Evolutionary conservation across 2,329 filamentous ascomycete species (phyloP), one percentile per base, ranked within the genome.

Genomic region (Calonectria hawksworthii): DNA sequence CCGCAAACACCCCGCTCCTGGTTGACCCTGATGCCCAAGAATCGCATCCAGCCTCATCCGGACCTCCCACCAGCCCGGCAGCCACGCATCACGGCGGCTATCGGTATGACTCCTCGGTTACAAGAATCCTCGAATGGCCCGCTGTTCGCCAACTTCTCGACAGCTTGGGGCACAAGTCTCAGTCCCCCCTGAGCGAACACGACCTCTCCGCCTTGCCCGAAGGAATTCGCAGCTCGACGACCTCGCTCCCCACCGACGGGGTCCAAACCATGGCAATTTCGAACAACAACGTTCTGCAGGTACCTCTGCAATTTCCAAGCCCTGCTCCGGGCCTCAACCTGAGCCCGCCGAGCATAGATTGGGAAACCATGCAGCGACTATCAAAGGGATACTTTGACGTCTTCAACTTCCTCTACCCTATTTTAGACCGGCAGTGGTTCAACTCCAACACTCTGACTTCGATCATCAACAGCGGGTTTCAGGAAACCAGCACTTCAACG

Each of bases 361-460:
- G 87, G 81, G 88, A 90, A 8, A 84, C 85, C 3, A 89, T 92
- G 83, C 86, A 88, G 72, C 84, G 85, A 30, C 84, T 91, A 47
- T 87, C 87, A 72, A 89, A 89, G 64, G 86, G 87, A 0, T 93
- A 91, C 79, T 93, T 93, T 79, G 88, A 91, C 77, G 89, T 87
- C 2, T 91, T 91, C 83, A 92, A 93, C 79, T 85, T 91, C 16
- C 79, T 92, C 18, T 89, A 89, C 77, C 91, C 91, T 0, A 87
- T 93, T 47, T 85, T 93, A 79, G 90, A 92, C 75, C 86, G 89
- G n/a, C 87, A 90, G 41, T 84, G 83, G 28, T 93, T 93, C 80
- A 83, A 87, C 75, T 85, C 86, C 10, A 85, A 87, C 47, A 88
- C 86, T 2, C 80, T 92, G 11, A 82, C 84, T 1, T 82, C 85